A percentile compares a stretch with the other conserved stretches of the same genome.
Conservation (phyloP, 805 yeast genomes). For the Metschnikowia picachoensis region DNA sequence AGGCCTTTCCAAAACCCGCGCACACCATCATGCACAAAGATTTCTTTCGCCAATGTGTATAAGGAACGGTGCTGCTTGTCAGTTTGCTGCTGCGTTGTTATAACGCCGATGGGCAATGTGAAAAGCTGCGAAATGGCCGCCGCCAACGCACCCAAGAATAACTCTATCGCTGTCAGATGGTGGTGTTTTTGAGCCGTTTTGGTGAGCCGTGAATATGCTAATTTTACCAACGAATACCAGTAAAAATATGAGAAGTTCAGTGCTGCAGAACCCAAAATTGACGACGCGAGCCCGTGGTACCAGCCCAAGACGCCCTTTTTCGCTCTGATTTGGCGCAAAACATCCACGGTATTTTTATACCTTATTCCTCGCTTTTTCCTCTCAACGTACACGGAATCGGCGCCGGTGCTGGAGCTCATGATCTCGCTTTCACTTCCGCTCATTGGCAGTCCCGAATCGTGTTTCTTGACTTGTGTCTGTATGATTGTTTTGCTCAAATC, state of each 20-base stretch:
- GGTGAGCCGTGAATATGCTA: slow-evolving; percentile 43
- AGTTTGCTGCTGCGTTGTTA: slow-evolving; percentile 61
- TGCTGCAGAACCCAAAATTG: slow-evolving; percentile 66
- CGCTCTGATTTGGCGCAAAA: slow-evolving; percentile 52
- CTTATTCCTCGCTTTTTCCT: slow-evolving; percentile 25
- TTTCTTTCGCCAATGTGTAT: slow-evolving; percentile 39
- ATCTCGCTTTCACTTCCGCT: slow-evolving; percentile 9
- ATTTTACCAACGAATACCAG: slow-evolving; percentile 76
- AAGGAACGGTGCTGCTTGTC: slow-evolving; percentile 36
- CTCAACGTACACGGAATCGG: slow-evolving; percentile 20
- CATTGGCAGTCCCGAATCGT: slow-evolving; percentile 2
- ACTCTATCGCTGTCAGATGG: slow-evolving; percentile 60
- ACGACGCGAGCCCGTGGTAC: slow-evolving; percentile 68
- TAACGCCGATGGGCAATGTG: slow-evolving; percentile 76
- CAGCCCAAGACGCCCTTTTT: slow-evolving; percentile 63
- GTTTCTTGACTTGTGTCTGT: slow-evolving; percentile 58
- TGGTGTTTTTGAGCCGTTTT: slow-evolving; percentile 34
- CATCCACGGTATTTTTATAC: slow-evolving; percentile 61
- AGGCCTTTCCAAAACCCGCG: slow-evolving; percentile 80
- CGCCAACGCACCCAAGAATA: slow-evolving; percentile 71
- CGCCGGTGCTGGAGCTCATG: slow-evolving; percentile 12
- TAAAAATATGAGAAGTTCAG: slow-evolving; percentile 82
- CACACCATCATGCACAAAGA: slow-evolving; percentile 59
- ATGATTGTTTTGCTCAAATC: slow-evolving; percentile 74
- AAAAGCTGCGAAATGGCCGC: slow-evolving; percentile 79